Base-by-base conservation (phyloP, 106 monocot species). In the Vanilla planifolia region DNA sequence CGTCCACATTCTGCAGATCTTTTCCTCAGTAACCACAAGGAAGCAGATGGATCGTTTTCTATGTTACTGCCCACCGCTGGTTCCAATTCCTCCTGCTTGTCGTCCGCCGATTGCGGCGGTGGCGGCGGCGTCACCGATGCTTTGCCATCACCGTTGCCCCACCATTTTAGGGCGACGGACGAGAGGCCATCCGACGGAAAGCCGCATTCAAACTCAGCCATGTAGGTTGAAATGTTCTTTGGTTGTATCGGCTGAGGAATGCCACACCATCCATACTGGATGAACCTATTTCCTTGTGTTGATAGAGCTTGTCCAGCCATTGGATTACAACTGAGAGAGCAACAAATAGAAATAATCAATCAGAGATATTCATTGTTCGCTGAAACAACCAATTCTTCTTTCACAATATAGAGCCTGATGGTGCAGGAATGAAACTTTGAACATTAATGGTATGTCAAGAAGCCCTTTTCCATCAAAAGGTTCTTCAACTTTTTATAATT, bases 141-240 rank as follows among this genome's bases (percentile, higher is more conserved):
- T 61, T 23, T 40, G 8, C 21, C 37, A 13, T 35, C 58, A 70
- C 33, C 40, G 41, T 47, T 71, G 48, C 76, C 81, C 88, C 93
- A 85, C 93, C 93, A 93, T 63, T 72, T 79, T n/a, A 33, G 11
- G 10, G 79, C 66, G 45, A 42, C 30, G 43, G 44, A 66, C 36
- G 88, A 74, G 60, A 93, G 67, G 58, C 93, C 93, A 67, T 46
- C 74, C 30, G 71, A 28, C 13, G 93, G 93, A 60, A 93, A 93
- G 17, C 93, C 93, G 43, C 60, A 75, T 43, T 79, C 77, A 32
- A 93, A 89, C 51, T 93, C 93, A 41, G 88, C 88, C 63, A 85
- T 67, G 51, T 69, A 85, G 29, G 74, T 76, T 11, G 81, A 85
- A 36, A 93, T 68, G 33, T 43, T 69, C 59, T 67, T 89, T 33